Percentiles rank a stretch among this genome's conserved stretches.
Conservation (phyloP, 495 filamentous ascomycete genomes). For the Hyaloscypha variabilis region DNA sequence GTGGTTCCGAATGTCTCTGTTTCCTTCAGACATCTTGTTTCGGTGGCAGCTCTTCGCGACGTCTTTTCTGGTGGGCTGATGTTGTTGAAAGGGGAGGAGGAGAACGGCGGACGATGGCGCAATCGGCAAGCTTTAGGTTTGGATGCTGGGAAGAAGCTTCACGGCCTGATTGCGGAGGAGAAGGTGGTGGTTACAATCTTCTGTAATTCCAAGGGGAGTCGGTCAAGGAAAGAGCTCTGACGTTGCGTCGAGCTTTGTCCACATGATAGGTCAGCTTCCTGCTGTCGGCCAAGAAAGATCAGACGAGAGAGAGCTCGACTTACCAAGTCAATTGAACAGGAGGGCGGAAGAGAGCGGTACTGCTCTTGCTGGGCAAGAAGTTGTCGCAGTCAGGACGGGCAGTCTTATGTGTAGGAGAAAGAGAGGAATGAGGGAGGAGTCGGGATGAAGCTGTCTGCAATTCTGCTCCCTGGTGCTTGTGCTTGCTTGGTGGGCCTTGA, state of each 20-base stretch:
- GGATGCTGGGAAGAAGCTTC: not conserved
- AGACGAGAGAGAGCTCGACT: not conserved
- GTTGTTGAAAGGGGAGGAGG: not conserved
- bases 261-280: slow-evolving; percentile 9
- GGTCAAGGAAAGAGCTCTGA: slow-evolving; percentile 1
- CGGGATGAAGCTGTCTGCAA: not conserved
- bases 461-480: not conserved
- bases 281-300: not conserved
- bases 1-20: slow-evolving; percentile 74
- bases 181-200: not conserved
- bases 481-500: not conserved
- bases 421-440: slow-evolving; percentile 1
- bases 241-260: slow-evolving; percentile 5
- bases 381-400: not conserved
- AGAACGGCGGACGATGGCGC: not conserved
- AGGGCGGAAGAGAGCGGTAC: not conserved
- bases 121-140: not conserved
- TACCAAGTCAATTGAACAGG: slow-evolving; percentile 10
- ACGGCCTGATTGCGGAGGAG: not conserved
- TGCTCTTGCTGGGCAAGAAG: not conserved
- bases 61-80: slow-evolving; percentile 2
- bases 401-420: not conserved
- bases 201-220: not conserved
- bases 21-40: slow-evolving; percentile 11
- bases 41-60: not conserved